These are phyloP conservation scores for Termitomyces sp. DNA, from an alignment of 768 basidiomycete species.

Conservation along the genomic window DNA sequence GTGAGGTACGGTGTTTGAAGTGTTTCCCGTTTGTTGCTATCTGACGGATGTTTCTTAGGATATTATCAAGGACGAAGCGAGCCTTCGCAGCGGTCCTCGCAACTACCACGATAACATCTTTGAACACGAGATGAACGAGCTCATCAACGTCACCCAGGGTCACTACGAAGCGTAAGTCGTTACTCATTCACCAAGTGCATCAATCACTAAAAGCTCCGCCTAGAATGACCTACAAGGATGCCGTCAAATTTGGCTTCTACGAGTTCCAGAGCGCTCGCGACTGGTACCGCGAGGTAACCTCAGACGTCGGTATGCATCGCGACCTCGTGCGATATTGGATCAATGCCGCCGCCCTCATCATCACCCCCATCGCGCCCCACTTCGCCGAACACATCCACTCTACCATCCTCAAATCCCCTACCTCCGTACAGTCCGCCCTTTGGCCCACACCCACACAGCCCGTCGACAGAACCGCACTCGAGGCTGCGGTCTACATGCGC, in stretches of 20 bases:
- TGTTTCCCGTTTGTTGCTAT: neutral
- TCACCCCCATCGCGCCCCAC: conserved; percentile 89
- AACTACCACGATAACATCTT: conserved; percentile 89
- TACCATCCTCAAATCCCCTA: conserved; percentile 64
- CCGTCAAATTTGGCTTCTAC: conserved; percentile 93
- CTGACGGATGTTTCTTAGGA: conserved; percentile 50
- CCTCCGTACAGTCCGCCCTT: conserved; percentile 76
- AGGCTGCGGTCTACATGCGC: conserved; percentile 84
- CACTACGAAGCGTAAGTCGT: conserved; percentile 74
- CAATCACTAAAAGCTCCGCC: neutral
- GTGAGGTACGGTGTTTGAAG: conserved; percentile 56
- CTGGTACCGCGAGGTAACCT: conserved; percentile 93
- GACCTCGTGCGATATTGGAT: conserved; percentile 89
- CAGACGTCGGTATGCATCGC: conserved; percentile 86
- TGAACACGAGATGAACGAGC: conserved; percentile 84
- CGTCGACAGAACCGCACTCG: conserved; percentile 64
- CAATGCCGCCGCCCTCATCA: conserved; percentile 71
- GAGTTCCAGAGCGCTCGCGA: conserved; percentile 90
- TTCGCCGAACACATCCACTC: conserved; percentile 91
- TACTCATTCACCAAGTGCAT: neutral
- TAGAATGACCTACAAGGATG: conserved; percentile 95
- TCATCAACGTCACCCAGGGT: conserved; percentile 77
- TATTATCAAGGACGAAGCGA: conserved; percentile 66
- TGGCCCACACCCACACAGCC: conserved; percentile 72
- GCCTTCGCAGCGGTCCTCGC: conserved; percentile 69